Evolutionary conservation across 225 moss, liverwort and hornwort species (phyloP).

Genomic region (Physcomitrellopsis africana): DNA sequence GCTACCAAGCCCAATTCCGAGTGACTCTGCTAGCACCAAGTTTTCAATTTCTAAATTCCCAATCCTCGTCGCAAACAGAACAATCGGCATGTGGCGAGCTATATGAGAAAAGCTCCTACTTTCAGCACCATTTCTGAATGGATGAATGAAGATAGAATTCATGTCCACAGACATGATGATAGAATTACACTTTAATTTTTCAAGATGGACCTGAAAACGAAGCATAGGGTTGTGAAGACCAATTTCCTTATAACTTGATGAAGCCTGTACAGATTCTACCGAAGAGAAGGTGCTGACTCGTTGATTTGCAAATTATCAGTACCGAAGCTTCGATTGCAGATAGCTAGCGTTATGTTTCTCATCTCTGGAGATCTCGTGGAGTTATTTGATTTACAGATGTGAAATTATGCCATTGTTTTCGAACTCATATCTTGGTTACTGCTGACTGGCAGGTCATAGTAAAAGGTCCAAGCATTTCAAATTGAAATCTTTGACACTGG

Average conservation of each 20-base stretch:
- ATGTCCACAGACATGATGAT: neutral
- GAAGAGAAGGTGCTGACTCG: too few species aligned
- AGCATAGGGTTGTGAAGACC: too few species aligned
- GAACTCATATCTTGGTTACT: neutral
- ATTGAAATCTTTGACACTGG: neutral
- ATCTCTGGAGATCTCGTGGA: too few species aligned
- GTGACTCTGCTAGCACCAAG: neutral
- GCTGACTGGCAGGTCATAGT: neutral
- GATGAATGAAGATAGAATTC: neutral
- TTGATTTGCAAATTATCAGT: too few species aligned
- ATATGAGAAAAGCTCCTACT: neutral
- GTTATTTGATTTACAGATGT: too few species aligned
- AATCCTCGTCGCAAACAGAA: neutral
- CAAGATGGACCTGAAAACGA: too few species aligned
- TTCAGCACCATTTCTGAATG: neutral
- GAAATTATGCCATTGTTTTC: too few species aligned
- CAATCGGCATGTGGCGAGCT: neutral
- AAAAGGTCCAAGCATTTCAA: neutral
- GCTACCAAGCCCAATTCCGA: neutral
- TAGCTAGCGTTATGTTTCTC: too few species aligned
- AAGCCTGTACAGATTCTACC: too few species aligned
- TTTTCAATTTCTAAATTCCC: neutral
- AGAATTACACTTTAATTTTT: too few species aligned
- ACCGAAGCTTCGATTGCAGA: too few species aligned
- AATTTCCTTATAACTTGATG: too few species aligned